Conservation (phyloP, 768 basidiomycete genomes). For the Serendipita vermifera region DNA sequence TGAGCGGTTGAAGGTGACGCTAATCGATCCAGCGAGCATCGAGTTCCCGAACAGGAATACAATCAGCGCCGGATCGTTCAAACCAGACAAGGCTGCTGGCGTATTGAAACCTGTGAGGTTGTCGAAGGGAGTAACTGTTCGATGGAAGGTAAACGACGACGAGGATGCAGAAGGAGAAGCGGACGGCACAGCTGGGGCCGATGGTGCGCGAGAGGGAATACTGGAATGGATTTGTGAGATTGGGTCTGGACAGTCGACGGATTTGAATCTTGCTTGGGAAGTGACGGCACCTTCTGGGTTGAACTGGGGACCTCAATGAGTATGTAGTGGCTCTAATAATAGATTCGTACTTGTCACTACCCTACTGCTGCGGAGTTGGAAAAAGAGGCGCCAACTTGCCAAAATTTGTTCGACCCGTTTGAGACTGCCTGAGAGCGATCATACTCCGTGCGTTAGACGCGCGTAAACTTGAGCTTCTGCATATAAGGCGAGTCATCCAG, state of each 20-base stretch:
- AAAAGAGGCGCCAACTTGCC: too few relatives aligned
- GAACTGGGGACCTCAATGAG: conserved; percentile 14
- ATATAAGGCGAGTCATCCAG: too few relatives aligned
- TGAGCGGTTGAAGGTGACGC: conserved; percentile 20
- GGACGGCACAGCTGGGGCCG: conserved; percentile 24
- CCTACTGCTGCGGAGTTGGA: too few relatives aligned
- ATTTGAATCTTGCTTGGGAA: conserved; percentile 40
- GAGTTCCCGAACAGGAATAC: conserved; percentile 11
- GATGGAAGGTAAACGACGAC: conserved; percentile 20
- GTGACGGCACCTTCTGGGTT: conserved; percentile 30
- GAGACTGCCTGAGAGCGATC: too few relatives aligned
- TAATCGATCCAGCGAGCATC: conserved; percentile 20
- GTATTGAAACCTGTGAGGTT: conserved; percentile 23
- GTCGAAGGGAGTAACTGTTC: conserved; percentile 16
- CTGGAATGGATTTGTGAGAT: conserved; percentile 43
- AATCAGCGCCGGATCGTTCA: not conserved
- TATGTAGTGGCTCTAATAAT: too few relatives aligned
- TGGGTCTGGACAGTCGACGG: conserved; percentile 30
- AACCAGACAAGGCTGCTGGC: not conserved
- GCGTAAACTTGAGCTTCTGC: too few relatives aligned
- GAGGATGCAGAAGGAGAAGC: conserved; percentile 28
- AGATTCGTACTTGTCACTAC: too few relatives aligned
- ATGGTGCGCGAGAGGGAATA: conserved; percentile 28
- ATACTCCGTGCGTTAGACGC: too few relatives aligned
- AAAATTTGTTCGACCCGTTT: too few relatives aligned